These are phyloP conservation scores for Debaryomyces castellii DNA, from an alignment of 805 yeast genomes.

Conservation along the genomic window DNA sequence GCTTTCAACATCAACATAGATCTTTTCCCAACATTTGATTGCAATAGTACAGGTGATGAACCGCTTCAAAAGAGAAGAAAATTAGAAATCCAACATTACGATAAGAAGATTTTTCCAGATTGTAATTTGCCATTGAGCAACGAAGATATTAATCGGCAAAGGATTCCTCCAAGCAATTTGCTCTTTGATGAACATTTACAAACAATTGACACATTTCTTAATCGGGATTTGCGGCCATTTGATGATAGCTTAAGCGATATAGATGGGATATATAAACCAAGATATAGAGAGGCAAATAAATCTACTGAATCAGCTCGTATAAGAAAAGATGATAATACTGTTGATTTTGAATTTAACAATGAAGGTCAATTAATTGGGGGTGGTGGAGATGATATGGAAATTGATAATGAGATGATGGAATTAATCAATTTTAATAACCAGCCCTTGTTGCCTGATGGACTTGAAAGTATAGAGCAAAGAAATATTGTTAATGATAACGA, in stretches of 20 bases:
- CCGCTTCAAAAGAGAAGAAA: slow-evolving; percentile 12
- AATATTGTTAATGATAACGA: slow-evolving; percentile 7
- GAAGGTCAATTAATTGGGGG: slow-evolving; percentile 12
- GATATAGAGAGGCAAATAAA: neutral
- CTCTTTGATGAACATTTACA: slow-evolving; percentile 6
- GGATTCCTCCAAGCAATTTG: neutral
- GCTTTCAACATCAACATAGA: slow-evolving; percentile 24
- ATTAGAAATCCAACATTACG: slow-evolving; percentile 13
- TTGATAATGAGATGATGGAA: slow-evolving; percentile 2
- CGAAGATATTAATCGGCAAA: neutral
- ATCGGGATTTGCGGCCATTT: slow-evolving; percentile 9
- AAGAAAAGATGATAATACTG: slow-evolving; percentile 3
- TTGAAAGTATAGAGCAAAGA: slow-evolving; percentile 2
- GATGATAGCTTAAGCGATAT: slow-evolving; percentile 7
- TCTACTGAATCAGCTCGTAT: neutral
- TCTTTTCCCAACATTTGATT: slow-evolving; percentile 17
- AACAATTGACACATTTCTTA: slow-evolving; percentile 13
- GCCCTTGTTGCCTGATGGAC: neutral
- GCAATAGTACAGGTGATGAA: slow-evolving; percentile 9
- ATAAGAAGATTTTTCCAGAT: slow-evolving; percentile 12
- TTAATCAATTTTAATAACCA: neutral
- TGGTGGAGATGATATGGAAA: neutral
- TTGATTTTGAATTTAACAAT: slow-evolving; percentile 22
- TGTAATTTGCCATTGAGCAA: neutral
- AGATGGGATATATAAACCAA: slow-evolving; percentile 5